phyloP scores from a whole-genome alignment of 2,329 filamentous ascomycete genomes.

The Hypocrella siamensis region DNA sequence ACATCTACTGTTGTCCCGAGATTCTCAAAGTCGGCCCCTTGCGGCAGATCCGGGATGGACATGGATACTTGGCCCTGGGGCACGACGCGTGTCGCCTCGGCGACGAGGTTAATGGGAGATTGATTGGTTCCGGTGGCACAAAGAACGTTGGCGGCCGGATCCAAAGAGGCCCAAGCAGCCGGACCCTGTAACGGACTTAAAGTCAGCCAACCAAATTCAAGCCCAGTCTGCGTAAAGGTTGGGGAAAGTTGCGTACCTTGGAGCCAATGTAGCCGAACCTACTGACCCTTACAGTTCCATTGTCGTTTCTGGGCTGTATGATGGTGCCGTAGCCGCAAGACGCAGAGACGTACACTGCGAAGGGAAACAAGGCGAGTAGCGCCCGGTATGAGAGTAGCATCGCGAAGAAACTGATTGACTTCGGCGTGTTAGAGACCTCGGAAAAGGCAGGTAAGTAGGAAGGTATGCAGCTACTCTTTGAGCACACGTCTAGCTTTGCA shows the following conservation, averaged over 20 bases:
- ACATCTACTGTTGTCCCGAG: constrained; percentile 36
- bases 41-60: constrained; percentile 18
- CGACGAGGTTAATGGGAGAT: constrained; percentile 37
- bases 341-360: no score
- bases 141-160: constrained; percentile 20
- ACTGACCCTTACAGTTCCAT: constrained; percentile 14
- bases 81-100: constrained; percentile 11
- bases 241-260: constrained; percentile 17
- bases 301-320: constrained; percentile 16
- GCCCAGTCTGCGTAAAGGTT: background rate
- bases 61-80: constrained; percentile 15
- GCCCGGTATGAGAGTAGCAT: no score
- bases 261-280: constrained; percentile 21
- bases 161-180: constrained; percentile 33
- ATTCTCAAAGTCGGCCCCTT: constrained; percentile 30
- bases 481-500: no score
- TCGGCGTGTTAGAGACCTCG: no score
- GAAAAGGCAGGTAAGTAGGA: no score
- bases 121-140: constrained; percentile 34
- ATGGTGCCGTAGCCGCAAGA: constrained; percentile 24
- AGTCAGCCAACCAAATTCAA: background rate
- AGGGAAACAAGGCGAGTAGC: no score
- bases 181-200: constrained; percentile 16
- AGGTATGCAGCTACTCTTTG: no score
- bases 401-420: no score